Conservation (phyloP, 192 early-diverging fungal species). For the Coemansia sp. region DNA sequence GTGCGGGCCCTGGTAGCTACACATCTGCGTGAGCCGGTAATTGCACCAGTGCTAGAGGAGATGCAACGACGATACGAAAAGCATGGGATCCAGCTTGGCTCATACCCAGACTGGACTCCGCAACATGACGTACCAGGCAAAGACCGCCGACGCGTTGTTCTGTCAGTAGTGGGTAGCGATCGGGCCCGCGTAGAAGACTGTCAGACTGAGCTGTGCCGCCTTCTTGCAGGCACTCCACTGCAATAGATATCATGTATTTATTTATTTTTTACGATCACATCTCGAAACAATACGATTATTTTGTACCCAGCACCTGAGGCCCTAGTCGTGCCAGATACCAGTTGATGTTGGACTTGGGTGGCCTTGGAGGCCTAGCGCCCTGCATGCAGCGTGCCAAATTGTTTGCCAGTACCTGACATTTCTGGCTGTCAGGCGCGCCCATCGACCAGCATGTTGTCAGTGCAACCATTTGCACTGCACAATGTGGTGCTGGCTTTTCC, state of each 20-base stretch:
- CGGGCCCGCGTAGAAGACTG: conserved; percentile 12
- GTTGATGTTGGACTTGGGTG: conserved; percentile 41
- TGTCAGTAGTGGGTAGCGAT: conserved; percentile 26
- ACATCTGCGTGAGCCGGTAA: conserved; percentile 18
- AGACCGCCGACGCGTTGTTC: conserved; percentile 10
- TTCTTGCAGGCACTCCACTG: conserved; percentile 19
- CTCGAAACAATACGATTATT: conserved; percentile 9
- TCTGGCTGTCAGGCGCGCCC: conserved; percentile 35
- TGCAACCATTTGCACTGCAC: conserved; percentile 52
- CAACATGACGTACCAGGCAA: background rate
- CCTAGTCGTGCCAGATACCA: conserved; percentile 51
- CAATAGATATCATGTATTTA: background rate
- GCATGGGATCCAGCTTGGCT: conserved; percentile 27
- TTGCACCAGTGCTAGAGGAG: conserved; percentile 26
- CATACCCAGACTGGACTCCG: conserved; percentile 38
- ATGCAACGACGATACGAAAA: conserved; percentile 23
- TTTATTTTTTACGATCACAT: conserved; percentile 1
- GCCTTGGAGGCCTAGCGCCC: conserved; percentile 11
- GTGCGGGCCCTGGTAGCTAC: conserved; percentile 26
- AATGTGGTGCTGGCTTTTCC: conserved; percentile 28
- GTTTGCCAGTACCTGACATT: conserved; percentile 37
- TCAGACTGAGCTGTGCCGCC: conserved; percentile 7
- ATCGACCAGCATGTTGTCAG: conserved; percentile 54
- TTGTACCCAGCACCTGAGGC: conserved; percentile 47
- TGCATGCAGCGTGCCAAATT: conserved; percentile 46